Evolutionary conservation across 352 stramenopile genomes (phyloP), one percentile per base, ranked within the genome.

Genomic region (Ophiocytium majus): DNA sequence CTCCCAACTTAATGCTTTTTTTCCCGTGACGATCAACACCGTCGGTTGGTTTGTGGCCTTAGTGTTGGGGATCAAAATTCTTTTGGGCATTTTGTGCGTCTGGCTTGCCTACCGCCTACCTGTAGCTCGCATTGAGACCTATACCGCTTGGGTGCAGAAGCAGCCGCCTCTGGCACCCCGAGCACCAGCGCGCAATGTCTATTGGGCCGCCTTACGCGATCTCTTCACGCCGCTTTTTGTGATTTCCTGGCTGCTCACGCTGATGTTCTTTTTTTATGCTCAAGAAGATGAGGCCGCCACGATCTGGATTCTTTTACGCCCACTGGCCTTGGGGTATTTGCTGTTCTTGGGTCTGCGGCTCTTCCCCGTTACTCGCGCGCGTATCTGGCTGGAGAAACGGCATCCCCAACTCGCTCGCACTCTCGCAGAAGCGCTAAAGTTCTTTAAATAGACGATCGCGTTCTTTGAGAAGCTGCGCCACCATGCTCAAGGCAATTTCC

Each of bases 231-330:
- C 57, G 57, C 19, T 71, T 23, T 71, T 71, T 71, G 28, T 71
- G 23, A 28, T 71, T 23, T 23, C 57, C 23, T 71, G 57, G 57
- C 23, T 71, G 19, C 57, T 71, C 19, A 71, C 28, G 57, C 57
- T 71, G 23, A 23, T 71, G 23, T 71, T 71, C 57, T 71, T 23
- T 71, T 28, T 71, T 28, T 71, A 71, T 28, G 23, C 57, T 28
- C 57, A 71, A 71, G 19, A 71, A 23, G 57, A 71, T 23, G 19
- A 28, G 28, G 57, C 57, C 19, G 57, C 23, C 23, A 23, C 28
- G 57, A 71, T 71, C 57, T 71, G 57, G 57, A 28, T 71, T 71
- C 57, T 71, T 71, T 28, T 71, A 23, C 57, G 57, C 57, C 57
- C 57, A 71, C 19, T 71, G 28, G 57, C 57, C 19, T 23, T 71